Evolutionary conservation across 2,329 filamentous ascomycete genomes (phyloP), one percentile per base, ranked within the genome.

Genomic region (Calcarisporium arbuscula): DNA sequence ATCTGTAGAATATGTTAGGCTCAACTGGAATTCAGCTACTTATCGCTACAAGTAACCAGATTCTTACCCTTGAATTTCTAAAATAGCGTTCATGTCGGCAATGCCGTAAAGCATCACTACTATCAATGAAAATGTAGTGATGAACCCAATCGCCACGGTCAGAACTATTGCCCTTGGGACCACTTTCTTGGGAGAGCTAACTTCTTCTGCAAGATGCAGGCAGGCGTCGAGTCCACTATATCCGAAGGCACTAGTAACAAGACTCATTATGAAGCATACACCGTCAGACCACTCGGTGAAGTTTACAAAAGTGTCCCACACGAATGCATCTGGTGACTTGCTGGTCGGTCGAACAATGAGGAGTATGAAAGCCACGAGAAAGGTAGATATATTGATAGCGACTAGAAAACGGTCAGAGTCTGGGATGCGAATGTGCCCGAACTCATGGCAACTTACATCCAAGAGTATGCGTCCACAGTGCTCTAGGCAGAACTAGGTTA

Each of bases 191-290:
- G 59, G 46, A 29, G 52, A 39, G 0, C 45, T 51, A 18, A 54
- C 54, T 29, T 63, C 60, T 39, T 64, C 60, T 2, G 57, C 57
- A 25, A 64, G 44, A 42, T 63, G 59, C 11, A 61, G 48, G 10
- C 56, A 53, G 1, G 52, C 54, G 31, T 64, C 58, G 3, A 61
- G 39, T 0, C 60, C 58, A 6, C 52, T 53, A 43, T 55, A 61
- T 35, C 60, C 58, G 39, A 55, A 63, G 17, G 56, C 57, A 0
- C 58, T 52, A 18, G 56, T 58, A 10, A 59, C 45, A 6, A 66
- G 47, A 0, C 62, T 62, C 1, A 56, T 64, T 6, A 65, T 46
- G 31, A 62, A 65, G 19, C 53, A 55, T 9, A 60, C 40, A 7
- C 43, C 54, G 10, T 44, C 39, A 0, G 52, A 47, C 52, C 54